Evolutionary conservation across 148 eudicot genomes (phyloP).

Genomic region (Cornus controversa): DNA sequence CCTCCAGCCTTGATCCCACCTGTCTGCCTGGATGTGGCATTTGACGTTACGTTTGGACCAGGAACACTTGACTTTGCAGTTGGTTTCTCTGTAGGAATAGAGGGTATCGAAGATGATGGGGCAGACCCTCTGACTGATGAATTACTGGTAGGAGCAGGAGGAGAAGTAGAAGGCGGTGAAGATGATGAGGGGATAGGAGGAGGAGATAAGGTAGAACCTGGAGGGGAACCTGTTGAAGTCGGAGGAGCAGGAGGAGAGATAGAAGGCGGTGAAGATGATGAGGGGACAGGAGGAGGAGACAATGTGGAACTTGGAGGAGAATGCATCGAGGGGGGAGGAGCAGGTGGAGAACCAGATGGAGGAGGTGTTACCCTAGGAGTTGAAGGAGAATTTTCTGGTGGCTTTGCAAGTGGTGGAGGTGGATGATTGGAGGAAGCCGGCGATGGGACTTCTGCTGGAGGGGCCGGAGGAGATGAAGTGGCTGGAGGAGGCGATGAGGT

Average conservation of each 20-base stretch:
- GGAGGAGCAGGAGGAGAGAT: slow-evolving; percentile 7
- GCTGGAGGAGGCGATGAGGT: slow-evolving; percentile 36
- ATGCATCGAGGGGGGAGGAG: not conserved
- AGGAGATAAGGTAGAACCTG: not conserved
- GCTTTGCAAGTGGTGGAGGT: slow-evolving; percentile 17
- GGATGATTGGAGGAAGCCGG: slow-evolving; percentile 27
- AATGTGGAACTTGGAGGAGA: slow-evolving; percentile 16
- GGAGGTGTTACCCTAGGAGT: slow-evolving; percentile 17
- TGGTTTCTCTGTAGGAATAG: slow-evolving; percentile 35
- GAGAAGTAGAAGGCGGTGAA: not conserved
- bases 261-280: slow-evolving; percentile 31
- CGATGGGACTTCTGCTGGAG: slow-evolving; percentile 13
- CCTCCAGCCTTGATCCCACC: slow-evolving; percentile 18
- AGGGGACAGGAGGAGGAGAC: slow-evolving; percentile 30
- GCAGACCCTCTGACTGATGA: slow-evolving; percentile 17
- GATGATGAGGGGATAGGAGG: not conserved
- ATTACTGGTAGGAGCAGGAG: slow-evolving; percentile 38
- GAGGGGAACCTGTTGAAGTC: not conserved
- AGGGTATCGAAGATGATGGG: slow-evolving; percentile 20
- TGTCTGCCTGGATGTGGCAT: slow-evolving; percentile 8
- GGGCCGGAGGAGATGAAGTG: slow-evolving; percentile 29
- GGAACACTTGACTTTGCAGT: slow-evolving; percentile 39
- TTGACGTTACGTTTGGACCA: slow-evolving; percentile 21
- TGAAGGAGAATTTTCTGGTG: slow-evolving; percentile 18
- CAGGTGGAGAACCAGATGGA: slow-evolving; percentile 34